A percentile compares a stretch with the other conserved stretches of the same genome.
Evolutionary conservation across 306 rosid species (phyloP).

Genomic region (Biancaea sappan): DNA sequence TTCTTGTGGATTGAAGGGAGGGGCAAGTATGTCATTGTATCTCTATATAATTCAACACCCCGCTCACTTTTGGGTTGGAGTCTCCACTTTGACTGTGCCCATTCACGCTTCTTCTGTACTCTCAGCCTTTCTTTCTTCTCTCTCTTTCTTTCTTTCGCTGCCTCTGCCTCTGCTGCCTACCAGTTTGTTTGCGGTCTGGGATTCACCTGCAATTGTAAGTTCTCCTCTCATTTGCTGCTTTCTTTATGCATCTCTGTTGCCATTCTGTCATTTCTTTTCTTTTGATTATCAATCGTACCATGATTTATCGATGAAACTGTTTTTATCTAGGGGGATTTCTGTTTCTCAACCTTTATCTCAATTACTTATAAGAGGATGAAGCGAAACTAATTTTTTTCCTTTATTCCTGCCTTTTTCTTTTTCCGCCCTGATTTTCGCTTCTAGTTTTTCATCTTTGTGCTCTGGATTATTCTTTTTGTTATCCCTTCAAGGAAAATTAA

Average conservation of each 20-base stretch:
- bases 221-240: neutral
- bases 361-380: neutral
- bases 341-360: neutral
- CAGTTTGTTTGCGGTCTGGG: neutral
- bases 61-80: conserved; percentile 43
- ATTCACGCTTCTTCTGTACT: conserved; percentile 46
- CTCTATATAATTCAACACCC: conserved; percentile 66
- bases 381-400: neutral
- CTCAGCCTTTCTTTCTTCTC: conserved; percentile 18
- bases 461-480: neutral
- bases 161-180: neutral
- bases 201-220: conserved; percentile 42
- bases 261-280: neutral
- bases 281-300: neutral
- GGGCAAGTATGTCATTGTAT: conserved; percentile 55
- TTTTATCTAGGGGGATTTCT: neutral
- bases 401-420: too few species aligned
- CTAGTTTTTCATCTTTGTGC: neutral
- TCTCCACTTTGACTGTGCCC: conserved; percentile 56
- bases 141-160: conserved; percentile 22
- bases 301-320: neutral
- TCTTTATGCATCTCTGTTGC: neutral
- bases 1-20: conserved; percentile 27
- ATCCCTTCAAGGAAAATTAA: neutral
- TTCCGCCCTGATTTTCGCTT: neutral